Base-by-base conservation (phyloP, 345 rosid genomes). In the Brassica rapa region DNA sequence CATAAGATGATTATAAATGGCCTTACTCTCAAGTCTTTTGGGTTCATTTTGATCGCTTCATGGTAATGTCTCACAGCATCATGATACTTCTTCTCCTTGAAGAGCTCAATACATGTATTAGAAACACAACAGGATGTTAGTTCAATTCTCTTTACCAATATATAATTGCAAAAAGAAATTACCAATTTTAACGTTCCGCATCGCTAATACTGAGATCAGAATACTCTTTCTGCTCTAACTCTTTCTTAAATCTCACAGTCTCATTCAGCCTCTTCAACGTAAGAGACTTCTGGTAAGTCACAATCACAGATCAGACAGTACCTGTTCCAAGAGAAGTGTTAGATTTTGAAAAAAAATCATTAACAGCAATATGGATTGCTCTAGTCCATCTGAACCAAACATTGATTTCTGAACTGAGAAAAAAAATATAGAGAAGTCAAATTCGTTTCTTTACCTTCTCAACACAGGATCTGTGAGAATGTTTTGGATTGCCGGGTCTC, bases 141-240 rank as follows among this genome's bases (percentile, higher is more conserved):
- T 23, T 75, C 23, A 53, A 53, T 16, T 1, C 6, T 15, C 35
- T 51, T 8, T 21, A 27, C 11, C 4, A 8, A 61, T 1, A 41
- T 32, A 72, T 1, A 63, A 7, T 7, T 11, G 35, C 65, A 51
- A 55, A 53, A 43, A 68, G 1, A 9, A 35, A n/a, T 32, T 75
- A 94, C 98, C 98, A 91, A 91, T 95, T 95, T 83, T 95, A 98
- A 12, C 98, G 97, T 81, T 91, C 99, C 64, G 88, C 97, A 71
- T 90, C 98, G 10, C 96, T 98, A 33, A 90, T 74, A 51, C 73
- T 84, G 1, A 98, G 99, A 80, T 95, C 99, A 77, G 81, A 95
- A 41, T 90, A 87, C 76, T 95, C 99, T 73, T 88, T 89, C 62
- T 91, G 99, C 84, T 93, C 99, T 19, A 91, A 79, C 32, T 95